Base-by-base conservation (phyloP, 2,329 filamentous ascomycete genomes). In the Fusarium sp. region DNA sequence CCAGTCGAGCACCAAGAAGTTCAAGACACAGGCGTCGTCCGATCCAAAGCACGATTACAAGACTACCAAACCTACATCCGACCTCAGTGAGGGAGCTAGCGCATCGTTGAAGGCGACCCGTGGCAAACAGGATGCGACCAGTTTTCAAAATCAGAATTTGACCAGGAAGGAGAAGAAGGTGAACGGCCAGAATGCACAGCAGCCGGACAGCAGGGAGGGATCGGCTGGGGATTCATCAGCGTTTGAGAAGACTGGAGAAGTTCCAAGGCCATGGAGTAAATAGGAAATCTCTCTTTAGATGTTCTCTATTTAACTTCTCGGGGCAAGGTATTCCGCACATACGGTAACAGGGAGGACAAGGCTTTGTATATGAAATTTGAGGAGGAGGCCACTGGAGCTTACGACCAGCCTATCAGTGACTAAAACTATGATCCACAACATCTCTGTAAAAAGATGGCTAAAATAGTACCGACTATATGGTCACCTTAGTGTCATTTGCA, bases 141-240 rank as follows among this genome's bases (percentile, higher is more conserved):
- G 60, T 11, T 68, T 68, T 13, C 60, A 52, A 5, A n/a, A 44
- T 0, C 8, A 68, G n/a, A 53, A 68, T 4, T 31, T 68, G 65
- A 65, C 50, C 1, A n/a, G 54, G 2, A 52, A 56, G 15, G 65
- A 68, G 16, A 65, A 30, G 28, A 53, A 65, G 2, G 40, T 6
- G 13, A 68, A 68, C 2, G 28, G 12, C 12, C 66, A 68, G 27
- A 68, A 68, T 11, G 66, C 66, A 6, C 60, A 68, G 15, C 44
- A 59, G 11, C 16, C 18, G 11, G 66, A 68, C 31, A 60, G 36
- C 27, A 64, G 12, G 9, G 66, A 68, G 16, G 54, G 60, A n/a
- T 34, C 7, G 0, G 13, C 23, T 4, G 64, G 53, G 2, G 11
- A 65, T 30, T 28, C 65, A 1, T 58, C 37, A 4, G 10, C 28